phyloP scores from a whole-genome alignment of 1,284 basidiomycete genomes.

The Mycena citricolor region DNA sequence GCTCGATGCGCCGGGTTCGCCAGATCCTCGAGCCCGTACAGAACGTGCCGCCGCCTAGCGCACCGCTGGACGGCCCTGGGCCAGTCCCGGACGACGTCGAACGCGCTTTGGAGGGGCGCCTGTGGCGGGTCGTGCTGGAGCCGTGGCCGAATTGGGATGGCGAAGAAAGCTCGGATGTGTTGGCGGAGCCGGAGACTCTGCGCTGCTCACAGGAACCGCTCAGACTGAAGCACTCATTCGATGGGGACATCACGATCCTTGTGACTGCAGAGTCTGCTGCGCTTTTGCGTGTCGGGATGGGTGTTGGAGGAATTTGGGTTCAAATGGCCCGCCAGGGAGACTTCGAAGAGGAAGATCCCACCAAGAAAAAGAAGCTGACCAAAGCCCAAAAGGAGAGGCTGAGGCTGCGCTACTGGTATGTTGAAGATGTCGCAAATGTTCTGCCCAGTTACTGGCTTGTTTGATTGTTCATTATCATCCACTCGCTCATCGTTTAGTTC shows the following conservation, averaged over 20 bases:
- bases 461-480: too few species aligned
- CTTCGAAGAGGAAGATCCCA: slow-evolving; percentile 15
- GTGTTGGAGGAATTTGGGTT: slow-evolving; percentile 59
- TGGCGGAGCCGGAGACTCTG: slow-evolving; percentile 25
- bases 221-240: slow-evolving; percentile 46
- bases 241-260: slow-evolving; percentile 55
- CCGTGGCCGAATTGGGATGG: slow-evolving; percentile 49
- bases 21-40: slow-evolving; percentile 29
- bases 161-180: slow-evolving; percentile 39
- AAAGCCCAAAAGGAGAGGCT: slow-evolving; percentile 34
- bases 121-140: slow-evolving; percentile 50
- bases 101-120: slow-evolving; percentile 43
- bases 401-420: slow-evolving; percentile 41
- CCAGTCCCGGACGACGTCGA: slow-evolving; percentile 46
- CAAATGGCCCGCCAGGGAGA: slow-evolving; percentile 49
- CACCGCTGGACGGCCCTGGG: neutral
- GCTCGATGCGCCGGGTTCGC: slow-evolving; percentile 48
- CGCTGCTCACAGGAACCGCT: slow-evolving; percentile 11
- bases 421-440: slow-evolving; percentile 37
- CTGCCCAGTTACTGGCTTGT: slow-evolving; percentile 37
- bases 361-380: slow-evolving; percentile 30
- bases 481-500: too few species aligned
- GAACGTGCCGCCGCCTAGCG: neutral
- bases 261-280: slow-evolving; percentile 47
- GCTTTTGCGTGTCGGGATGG: slow-evolving; percentile 50